Conservation (phyloP, 805 yeast genomes). For the Wickerhamomyces bovis region DNA sequence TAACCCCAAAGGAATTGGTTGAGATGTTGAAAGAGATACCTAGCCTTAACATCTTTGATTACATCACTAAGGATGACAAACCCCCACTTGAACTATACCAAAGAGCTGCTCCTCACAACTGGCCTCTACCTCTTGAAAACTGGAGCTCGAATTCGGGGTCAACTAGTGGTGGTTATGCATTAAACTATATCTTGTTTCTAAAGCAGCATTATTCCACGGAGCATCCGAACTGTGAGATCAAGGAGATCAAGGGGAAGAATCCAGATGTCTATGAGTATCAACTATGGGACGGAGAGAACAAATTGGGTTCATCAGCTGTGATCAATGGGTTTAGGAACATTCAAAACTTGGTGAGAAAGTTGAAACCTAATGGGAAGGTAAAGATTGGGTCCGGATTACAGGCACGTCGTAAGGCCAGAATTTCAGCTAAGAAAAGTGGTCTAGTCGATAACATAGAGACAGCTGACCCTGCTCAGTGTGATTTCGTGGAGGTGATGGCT, state of each 20-base stretch:
- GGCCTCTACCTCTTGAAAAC: slow-evolving; percentile 55
- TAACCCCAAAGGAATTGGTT: slow-evolving; percentile 83
- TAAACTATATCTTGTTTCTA: slow-evolving; percentile 49
- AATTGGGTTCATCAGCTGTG: slow-evolving; percentile 53
- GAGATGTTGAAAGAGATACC: slow-evolving; percentile 56
- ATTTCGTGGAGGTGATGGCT: slow-evolving; percentile 93
- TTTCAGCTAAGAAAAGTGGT: neutral
- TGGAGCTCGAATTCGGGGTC: slow-evolving; percentile 80
- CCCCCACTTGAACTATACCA: slow-evolving; percentile 22
- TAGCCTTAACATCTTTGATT: slow-evolving; percentile 29
- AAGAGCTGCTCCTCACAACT: slow-evolving; percentile 45
- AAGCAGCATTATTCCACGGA: slow-evolving; percentile 23
- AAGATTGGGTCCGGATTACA: slow-evolving; percentile 23
- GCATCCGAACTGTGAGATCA: slow-evolving; percentile 22
- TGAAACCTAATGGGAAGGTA: slow-evolving; percentile 29
- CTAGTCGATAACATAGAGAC: slow-evolving; percentile 12
- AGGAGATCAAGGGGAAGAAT: slow-evolving; percentile 59
- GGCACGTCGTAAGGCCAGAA: slow-evolving; percentile 20
- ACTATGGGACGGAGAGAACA: slow-evolving; percentile 30
- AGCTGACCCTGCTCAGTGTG: slow-evolving; percentile 63
- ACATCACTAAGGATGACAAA: slow-evolving; percentile 13
- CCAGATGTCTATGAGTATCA: slow-evolving; percentile 63
- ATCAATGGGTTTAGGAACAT: slow-evolving; percentile 92
- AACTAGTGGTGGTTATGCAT: slow-evolving; percentile 85
- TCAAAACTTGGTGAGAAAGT: slow-evolving; percentile 83